Evolutionary conservation across 129 eudicot genomes (phyloP), one percentile per base, ranked within the genome.

Genomic region (Helianthus annuus): DNA sequence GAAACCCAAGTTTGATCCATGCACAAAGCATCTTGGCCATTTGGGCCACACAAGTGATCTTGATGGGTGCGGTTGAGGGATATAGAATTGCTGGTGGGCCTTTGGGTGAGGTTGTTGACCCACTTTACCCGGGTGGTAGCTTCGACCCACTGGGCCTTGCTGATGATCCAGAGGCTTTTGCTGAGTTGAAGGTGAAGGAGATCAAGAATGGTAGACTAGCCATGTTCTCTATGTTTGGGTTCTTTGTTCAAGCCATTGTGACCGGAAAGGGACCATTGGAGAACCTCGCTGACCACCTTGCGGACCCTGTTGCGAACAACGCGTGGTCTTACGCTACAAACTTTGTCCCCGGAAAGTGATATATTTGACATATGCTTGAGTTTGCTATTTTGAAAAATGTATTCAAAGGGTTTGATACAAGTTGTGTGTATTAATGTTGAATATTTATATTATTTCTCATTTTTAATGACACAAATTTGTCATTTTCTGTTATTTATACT

Each of bases 1-100:
- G 89, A 48, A 87, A 87, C 82, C 93, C 93, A 27, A 84, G 84
- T 69, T 53, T 79, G 81, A 62, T 84, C 78, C 93, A 87, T 60
- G 93, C 93, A 2, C 93, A 87, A 49, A 87, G 93, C 79, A 87
- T 87, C 64, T 82, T 87, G 84, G 93, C 93, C 55, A 87, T 87
- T 52, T 87, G 89, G 94, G 90, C 88, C 9, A 72, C 82, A 58
- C 94, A 84, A 55, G 94, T 85, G 10, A 69, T 85, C 64, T 79
- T 85, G 62, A 88, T 88, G 94, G 94, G 94, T 61, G 94, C 94
- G 6, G 84, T 88, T 53, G 94, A 88, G 78, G 94, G 94, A 3
- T 88, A 88, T 79, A 85, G 88, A 56, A 69, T 85, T 74, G 94
- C 90, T 4, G 94, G 90, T 58, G 94, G 94, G 36, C 94, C 94